These are phyloP conservation scores for Candida gigantensis DNA, from an alignment of 1,139 yeast genomes.

Conservation along the genomic window DNA sequence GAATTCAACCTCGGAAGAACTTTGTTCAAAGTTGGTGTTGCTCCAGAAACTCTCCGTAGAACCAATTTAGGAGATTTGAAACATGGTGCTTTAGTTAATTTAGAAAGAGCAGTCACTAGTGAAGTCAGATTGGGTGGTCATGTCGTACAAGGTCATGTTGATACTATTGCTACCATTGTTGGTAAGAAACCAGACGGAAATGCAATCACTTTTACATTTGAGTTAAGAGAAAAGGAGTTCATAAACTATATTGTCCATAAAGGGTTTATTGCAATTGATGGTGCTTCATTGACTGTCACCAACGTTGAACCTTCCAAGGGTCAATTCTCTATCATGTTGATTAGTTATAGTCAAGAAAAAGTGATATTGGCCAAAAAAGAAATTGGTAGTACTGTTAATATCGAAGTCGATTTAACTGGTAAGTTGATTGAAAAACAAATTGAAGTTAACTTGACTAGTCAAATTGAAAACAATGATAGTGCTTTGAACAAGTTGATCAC, in stretches of 20 bases:
- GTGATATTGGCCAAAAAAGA: slow-evolving; percentile 71
- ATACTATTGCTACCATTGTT: slow-evolving; percentile 75
- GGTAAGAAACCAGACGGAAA: slow-evolving; percentile 65
- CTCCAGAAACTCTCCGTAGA: slow-evolving; percentile 88
- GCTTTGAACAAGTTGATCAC: slow-evolving; percentile 46
- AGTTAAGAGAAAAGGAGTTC: slow-evolving; percentile 63
- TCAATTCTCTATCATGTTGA: slow-evolving; percentile 84
- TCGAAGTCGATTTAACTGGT: slow-evolving; percentile 94
- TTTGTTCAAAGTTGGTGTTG: slow-evolving; percentile 82
- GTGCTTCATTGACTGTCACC: slow-evolving; percentile 90
- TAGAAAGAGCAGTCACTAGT: slow-evolving; percentile 85
- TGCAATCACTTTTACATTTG: slow-evolving; percentile 74
- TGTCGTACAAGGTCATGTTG: slow-evolving; percentile 96
- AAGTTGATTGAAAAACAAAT: slow-evolving; percentile 89
- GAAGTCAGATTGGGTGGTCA: slow-evolving; percentile 95
- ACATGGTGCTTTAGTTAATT: slow-evolving; percentile 66
- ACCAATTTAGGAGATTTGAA: slow-evolving; percentile 68
- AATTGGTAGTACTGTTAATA: slow-evolving; percentile 69
- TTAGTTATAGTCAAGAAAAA: slow-evolving; percentile 84
- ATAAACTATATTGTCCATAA: slow-evolving; percentile 85
- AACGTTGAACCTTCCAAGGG: slow-evolving; percentile 58
- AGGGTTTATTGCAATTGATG: slow-evolving; percentile 91
- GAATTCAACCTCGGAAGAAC: slow-evolving; percentile 56
- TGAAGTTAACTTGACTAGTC: slow-evolving; percentile 52
- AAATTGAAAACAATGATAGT: slow-evolving; percentile 47